Conservation (phyloP, 169 alveolate genomes). For the Babesia ovata region DNA sequence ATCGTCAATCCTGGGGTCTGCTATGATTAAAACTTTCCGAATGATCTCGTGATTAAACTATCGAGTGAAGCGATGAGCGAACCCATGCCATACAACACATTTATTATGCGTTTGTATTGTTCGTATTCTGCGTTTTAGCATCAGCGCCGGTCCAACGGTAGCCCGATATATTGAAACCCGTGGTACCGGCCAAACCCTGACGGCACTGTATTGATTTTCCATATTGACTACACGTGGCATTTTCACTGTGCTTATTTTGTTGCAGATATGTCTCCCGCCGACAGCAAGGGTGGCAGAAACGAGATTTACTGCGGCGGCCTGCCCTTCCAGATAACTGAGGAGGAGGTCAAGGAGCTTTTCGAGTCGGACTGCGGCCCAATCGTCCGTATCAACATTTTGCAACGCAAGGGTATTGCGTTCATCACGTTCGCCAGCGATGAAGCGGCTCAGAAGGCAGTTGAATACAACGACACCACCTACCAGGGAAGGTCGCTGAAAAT, state of each 20-base stretch:
- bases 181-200: too few relatives aligned
- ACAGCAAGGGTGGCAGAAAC: constrained; percentile 50
- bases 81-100: background rate
- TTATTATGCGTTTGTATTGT: background rate
- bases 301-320: constrained; percentile 88
- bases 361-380: constrained; percentile 88
- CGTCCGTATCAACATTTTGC: constrained; percentile 80
- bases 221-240: background rate
- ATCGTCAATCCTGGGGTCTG: constrained; percentile 8
- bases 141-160: too few relatives aligned
- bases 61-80: constrained; percentile 75
- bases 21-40: constrained; percentile 50
- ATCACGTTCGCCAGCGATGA: constrained; percentile 84
- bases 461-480: constrained; percentile 84
- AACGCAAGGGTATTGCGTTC: constrained; percentile 88
- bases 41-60: constrained; percentile 35
- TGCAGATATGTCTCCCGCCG: background rate
- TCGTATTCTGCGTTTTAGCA: background rate
- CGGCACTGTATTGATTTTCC: too few relatives aligned
- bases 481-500: constrained; percentile 84
- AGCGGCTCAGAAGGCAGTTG: constrained; percentile 87
- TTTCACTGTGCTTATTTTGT: background rate
- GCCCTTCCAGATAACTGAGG: constrained; percentile 85
- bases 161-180: too few relatives aligned
- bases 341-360: constrained; percentile 83